Percentiles rank a stretch among this genome's conserved stretches.
Conservation (phyloP, 768 basidiomycete genomes). For the Pulveroboletus ravenelii region DNA sequence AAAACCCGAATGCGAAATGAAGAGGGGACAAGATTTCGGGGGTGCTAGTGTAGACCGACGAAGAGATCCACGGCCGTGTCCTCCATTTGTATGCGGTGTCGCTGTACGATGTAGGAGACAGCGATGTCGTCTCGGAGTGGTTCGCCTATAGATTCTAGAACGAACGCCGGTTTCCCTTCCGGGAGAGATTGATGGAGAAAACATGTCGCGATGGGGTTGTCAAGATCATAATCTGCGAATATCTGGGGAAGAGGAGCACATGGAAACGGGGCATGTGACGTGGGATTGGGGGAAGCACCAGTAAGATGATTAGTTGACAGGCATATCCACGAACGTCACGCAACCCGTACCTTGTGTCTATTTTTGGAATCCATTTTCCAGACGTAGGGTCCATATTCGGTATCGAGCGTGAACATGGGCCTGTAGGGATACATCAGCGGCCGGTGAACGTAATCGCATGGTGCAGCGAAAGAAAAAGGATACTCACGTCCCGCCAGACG, state of each 20-base stretch:
- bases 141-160: constrained; percentile 22
- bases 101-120: constrained; percentile 27
- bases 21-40: too few species aligned
- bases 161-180: constrained; percentile 14
- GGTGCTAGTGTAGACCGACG: constrained; percentile 10
- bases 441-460: not conserved
- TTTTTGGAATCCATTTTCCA: constrained; percentile 24
- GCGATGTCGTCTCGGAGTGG: constrained; percentile 29
- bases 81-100: constrained; percentile 22
- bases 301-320: too few species aligned
- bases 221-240: too few species aligned
- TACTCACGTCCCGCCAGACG: constrained; percentile 23
- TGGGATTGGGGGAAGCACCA: too few species aligned
- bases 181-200: constrained; percentile 9
- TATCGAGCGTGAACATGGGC: constrained; percentile 18
- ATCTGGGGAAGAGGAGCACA: too few species aligned
- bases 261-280: too few species aligned
- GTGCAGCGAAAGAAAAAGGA: not conserved
- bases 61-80: constrained; percentile 24
- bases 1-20: not conserved
- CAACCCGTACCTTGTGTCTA: constrained; percentile 4
- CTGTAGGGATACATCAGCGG: constrained; percentile 2
- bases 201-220: constrained; percentile 4
- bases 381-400: constrained; percentile 21
- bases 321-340: not conserved